phyloP scores from a whole-genome alignment of 164 flowering plant species.

The Tinospora cordifolia region DNA sequence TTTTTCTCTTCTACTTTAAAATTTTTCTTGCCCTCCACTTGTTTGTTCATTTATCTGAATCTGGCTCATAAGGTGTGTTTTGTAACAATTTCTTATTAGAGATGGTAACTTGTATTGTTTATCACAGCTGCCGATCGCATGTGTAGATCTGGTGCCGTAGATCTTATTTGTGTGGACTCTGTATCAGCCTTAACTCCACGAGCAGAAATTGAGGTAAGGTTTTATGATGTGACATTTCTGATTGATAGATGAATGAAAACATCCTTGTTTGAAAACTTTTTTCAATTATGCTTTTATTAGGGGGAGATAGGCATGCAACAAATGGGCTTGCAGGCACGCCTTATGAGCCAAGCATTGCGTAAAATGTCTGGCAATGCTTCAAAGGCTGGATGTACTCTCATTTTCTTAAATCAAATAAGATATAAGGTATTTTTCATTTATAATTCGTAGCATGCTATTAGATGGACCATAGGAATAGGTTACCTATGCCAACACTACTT shows the following conservation, averaged over 20 bases:
- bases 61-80: neutral
- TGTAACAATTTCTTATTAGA: neutral
- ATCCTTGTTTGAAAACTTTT: constrained; percentile 7
- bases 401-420: constrained; percentile 93
- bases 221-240: constrained; percentile 1
- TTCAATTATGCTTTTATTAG: constrained; percentile 23
- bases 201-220: constrained; percentile 87
- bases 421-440: constrained; percentile 51
- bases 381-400: constrained; percentile 95
- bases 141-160: constrained; percentile 98
- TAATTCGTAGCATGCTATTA: neutral
- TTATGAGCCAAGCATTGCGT: constrained; percentile 98
- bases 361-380: constrained; percentile 99
- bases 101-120: constrained; percentile 12
- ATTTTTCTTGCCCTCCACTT: too few relatives aligned
- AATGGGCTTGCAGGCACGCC: constrained; percentile 98
- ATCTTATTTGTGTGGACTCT: constrained; percentile 94
- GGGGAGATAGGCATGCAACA: constrained; percentile 99
- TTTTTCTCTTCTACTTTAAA: too few relatives aligned
- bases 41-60: neutral
- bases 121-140: constrained; percentile 91
- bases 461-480: neutral
- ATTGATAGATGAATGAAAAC: neutral
- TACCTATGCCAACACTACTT: neutral
- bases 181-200: constrained; percentile 98